Percentiles rank a stretch among this genome's conserved stretches.
phyloP scores from a whole-genome alignment of 2,329 filamentous ascomycete species.

The Colletotrichum scovillei region DNA sequence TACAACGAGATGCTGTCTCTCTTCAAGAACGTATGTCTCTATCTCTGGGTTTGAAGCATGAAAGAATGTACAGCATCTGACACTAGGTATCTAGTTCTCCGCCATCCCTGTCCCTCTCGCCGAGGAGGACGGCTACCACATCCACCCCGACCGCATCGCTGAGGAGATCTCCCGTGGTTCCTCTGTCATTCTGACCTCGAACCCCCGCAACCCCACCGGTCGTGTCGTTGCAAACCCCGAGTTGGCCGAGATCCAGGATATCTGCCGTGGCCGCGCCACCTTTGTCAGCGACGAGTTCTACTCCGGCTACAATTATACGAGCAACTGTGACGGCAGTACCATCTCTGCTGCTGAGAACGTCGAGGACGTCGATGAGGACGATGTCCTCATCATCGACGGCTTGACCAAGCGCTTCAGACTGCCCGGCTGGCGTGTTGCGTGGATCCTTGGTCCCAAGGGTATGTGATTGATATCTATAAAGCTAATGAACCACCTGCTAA shows the following conservation, averaged over 20 bases:
- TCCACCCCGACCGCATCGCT: constrained; percentile 91
- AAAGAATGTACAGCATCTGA: neutral
- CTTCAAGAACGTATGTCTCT: constrained; percentile 80
- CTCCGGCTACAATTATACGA: constrained; percentile 95
- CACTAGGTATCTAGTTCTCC: constrained; percentile 70
- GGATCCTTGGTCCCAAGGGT: constrained; percentile 91
- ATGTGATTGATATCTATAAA: constrained; percentile 33
- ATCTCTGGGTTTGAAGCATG: neutral
- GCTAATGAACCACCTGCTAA: neutral
- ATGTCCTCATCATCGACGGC: constrained; percentile 94
- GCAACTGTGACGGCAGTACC: constrained; percentile 88
- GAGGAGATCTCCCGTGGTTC: constrained; percentile 90
- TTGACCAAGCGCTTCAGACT: constrained; percentile 97
- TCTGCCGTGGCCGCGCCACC: constrained; percentile 90
- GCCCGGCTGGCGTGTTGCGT: constrained; percentile 95
- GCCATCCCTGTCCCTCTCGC: constrained; percentile 88
- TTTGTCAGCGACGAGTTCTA: constrained; percentile 98
- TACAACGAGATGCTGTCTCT: constrained; percentile 98
- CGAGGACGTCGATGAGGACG: constrained; percentile 87
- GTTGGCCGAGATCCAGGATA: constrained; percentile 89
- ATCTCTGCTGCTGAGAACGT: constrained; percentile 92
- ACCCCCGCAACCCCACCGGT: constrained; percentile 94
- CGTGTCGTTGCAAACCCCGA: constrained; percentile 87
- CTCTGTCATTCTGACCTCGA: constrained; percentile 91
- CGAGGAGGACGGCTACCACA: constrained; percentile 89